Conservation (phyloP, 163 green algal genomes). For the Prototheca wickerhamii region DNA sequence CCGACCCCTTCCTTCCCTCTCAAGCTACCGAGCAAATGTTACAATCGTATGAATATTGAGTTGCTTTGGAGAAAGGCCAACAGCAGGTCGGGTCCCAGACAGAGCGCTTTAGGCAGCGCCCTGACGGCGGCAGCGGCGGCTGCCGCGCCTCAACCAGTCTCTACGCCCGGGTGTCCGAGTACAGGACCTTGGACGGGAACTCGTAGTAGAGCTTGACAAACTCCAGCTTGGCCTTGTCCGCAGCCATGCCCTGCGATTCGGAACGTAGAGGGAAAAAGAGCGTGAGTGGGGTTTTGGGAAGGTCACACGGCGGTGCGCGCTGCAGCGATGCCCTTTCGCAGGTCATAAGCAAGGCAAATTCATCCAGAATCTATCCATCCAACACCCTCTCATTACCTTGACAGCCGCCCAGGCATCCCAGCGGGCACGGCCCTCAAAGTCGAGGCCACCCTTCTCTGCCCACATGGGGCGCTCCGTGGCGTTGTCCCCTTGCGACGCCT, state of each 20-base stretch:
- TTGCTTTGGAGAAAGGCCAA: no score
- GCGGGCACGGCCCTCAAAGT: slow-evolving; percentile 79
- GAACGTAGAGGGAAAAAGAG: no score
- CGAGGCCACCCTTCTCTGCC: slow-evolving; percentile 83
- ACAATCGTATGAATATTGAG: no score
- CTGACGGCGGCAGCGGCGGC: no score
- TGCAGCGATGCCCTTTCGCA: no score
- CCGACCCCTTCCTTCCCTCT: no score
- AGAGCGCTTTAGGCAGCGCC: no score
- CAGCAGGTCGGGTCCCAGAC: no score
- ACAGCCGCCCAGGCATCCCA: slow-evolving; percentile 72
- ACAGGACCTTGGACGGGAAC: slow-evolving; percentile 61
- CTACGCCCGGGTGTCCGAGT: slow-evolving; percentile 49
- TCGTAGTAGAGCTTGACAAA: slow-evolving; percentile 79
- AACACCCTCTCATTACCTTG: slow-evolving; percentile 37
- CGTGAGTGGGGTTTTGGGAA: not conserved
- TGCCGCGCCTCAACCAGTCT: no score
- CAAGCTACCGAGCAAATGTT: no score
- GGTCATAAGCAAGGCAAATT: no score
- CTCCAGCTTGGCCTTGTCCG: slow-evolving; percentile 54
- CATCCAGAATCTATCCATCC: not conserved
- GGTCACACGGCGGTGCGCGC: no score
- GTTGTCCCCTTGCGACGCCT: slow-evolving; percentile 74
- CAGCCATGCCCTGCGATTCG: slow-evolving; percentile 21
- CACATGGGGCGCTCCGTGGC: slow-evolving; percentile 82